Conservation (phyloP, 2,329 filamentous ascomycete species). For the Aschersonia sp. region DNA sequence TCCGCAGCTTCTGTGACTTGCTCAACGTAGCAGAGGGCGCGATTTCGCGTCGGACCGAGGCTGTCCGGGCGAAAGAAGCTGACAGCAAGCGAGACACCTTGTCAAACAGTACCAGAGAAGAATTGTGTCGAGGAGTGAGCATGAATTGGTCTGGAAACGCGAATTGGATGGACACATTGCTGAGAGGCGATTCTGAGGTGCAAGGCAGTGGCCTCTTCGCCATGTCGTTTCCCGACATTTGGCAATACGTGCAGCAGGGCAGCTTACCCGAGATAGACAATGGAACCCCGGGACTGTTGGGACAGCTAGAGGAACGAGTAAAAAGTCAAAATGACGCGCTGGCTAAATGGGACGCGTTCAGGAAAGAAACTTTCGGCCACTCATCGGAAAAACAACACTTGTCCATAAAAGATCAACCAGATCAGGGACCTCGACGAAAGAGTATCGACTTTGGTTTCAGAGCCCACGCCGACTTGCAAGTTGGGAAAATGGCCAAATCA, state of each 20-base stretch:
- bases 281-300: conserved; percentile 38
- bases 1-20: conserved; percentile 47
- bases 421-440: conserved; percentile 12
- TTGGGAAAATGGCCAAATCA: conserved; percentile 16
- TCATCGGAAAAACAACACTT: conserved; percentile 7
- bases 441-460: conserved; percentile 40
- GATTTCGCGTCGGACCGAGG: conserved; percentile 38
- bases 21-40: conserved; percentile 48
- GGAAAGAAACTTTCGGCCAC: conserved; percentile 29
- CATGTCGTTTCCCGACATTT: conserved; percentile 54
- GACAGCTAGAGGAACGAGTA: conserved; percentile 57
- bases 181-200: conserved; percentile 47
- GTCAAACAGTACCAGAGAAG: conserved; percentile 25
- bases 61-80: conserved; percentile 18
- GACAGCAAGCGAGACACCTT: conserved; percentile 15
- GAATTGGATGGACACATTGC: conserved; percentile 55
- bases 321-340: conserved; percentile 52
- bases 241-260: conserved; percentile 49
- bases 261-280: conserved; percentile 41
- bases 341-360: conserved; percentile 59
- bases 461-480: conserved; percentile 32
- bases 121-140: conserved; percentile 45
- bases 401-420: conserved; percentile 9
- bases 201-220: conserved; percentile 49
- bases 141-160: conserved; percentile 70